These are phyloP conservation scores for Scutellaria minor DNA, from an alignment of 257 asterid species.

Conservation along the genomic window DNA sequence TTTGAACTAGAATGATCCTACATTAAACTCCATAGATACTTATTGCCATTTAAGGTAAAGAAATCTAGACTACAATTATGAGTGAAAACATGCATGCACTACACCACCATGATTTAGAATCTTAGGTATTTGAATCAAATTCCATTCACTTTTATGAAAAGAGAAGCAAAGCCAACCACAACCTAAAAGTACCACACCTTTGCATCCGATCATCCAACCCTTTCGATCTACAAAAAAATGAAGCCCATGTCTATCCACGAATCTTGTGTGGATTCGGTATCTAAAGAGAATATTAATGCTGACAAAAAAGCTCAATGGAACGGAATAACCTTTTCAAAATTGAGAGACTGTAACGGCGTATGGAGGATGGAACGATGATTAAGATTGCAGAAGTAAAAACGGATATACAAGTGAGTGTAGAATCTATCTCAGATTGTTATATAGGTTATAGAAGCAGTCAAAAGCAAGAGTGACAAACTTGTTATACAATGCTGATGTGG, in stretches of 20 bases:
- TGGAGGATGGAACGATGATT: slow-evolving; percentile 28
- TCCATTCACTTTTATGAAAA: slow-evolving; percentile 32
- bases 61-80: neutral
- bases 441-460: slow-evolving; percentile 35
- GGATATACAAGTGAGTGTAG: slow-evolving; percentile 47
- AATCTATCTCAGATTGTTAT: slow-evolving; percentile 28
- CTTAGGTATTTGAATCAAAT: slow-evolving; percentile 38
- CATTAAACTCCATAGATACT: neutral
- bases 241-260: slow-evolving; percentile 12
- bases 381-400: slow-evolving; percentile 25
- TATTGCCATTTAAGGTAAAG: slow-evolving; percentile 19
- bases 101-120: slow-evolving; percentile 23
- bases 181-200: slow-evolving; percentile 26
- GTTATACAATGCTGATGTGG: slow-evolving; percentile 28
- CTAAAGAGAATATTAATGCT: neutral
- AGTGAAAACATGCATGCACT: slow-evolving; percentile 27
- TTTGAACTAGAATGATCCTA: neutral
- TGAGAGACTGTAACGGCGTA: slow-evolving; percentile 32
- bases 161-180: slow-evolving; percentile 35
- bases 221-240: slow-evolving; percentile 6
- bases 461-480: slow-evolving; percentile 46
- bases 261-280: neutral
- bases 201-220: slow-evolving; percentile 19
- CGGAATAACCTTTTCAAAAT: slow-evolving; percentile 14
- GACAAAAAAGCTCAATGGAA: slow-evolving; percentile 1